A percentile compares a stretch with the other conserved stretches of the same genome.
Evolutionary conservation across 1,139 yeast species (phyloP).

Genomic region (Saccharomyces hybrid): DNA sequence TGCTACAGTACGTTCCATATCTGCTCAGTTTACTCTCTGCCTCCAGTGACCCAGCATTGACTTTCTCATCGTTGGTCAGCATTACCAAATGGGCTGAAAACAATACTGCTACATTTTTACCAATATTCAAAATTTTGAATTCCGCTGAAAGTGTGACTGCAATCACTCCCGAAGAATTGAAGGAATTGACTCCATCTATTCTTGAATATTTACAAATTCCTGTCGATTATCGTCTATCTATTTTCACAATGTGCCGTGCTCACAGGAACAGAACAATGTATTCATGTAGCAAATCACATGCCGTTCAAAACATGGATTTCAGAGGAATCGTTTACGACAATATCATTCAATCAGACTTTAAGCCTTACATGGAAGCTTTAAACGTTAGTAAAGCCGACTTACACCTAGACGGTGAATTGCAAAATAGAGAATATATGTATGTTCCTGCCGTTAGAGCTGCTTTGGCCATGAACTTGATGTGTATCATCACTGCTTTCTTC

Average conservation of each 20-base stretch:
- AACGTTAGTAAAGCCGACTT: conserved; percentile 13
- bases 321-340: conserved; percentile 6
- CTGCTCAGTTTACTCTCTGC: conserved; percentile 21
- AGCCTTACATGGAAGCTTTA: conserved; percentile 18
- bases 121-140: conserved; percentile 20
- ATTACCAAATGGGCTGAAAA: conserved; percentile 23
- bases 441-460: conserved; percentile 27
- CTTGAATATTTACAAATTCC: conserved; percentile 24
- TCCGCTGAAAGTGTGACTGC: conserved; percentile 13
- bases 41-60: conserved; percentile 23
- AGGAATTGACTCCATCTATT: conserved; percentile 21
- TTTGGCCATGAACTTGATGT: conserved; percentile 22
- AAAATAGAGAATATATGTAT: conserved; percentile 24
- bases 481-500: conserved; percentile 17
- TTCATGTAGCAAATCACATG: conserved; percentile 24
- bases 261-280: conserved; percentile 17
- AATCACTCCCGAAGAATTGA: conserved; percentile 18
- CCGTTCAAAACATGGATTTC: conserved; percentile 27
- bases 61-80: conserved; percentile 24
- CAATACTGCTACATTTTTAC: conserved; percentile 21
- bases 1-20: conserved; percentile 18
- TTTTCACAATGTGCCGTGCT: conserved; percentile 28
- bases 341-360: conserved; percentile 12
- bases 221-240: conserved; percentile 25
- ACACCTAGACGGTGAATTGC: conserved; percentile 21